Base-by-base conservation (phyloP, 768 basidiomycete species). In the Lactarius evosmus region DNA sequence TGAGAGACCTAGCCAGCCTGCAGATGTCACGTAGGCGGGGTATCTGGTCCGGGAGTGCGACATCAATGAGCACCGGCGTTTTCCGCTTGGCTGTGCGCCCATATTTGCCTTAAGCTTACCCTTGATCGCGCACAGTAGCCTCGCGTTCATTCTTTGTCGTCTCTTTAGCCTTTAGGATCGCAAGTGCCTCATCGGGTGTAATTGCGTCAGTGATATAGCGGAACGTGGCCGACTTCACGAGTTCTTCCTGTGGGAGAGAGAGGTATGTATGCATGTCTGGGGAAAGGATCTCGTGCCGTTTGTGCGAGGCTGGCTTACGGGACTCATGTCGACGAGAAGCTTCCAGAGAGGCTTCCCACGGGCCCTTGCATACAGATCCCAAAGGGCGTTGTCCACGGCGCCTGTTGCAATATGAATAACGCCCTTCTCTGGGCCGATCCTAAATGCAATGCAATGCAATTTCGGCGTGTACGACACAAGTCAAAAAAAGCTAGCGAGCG, bases 361-460 rank as follows among this genome's bases (percentile, higher is more conserved):
- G 30, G 87, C 79, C 54, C 88, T 84, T 2, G 93, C 92, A 67
- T 85, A 93, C 85, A 96, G 86, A 71, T 97, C 95, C 95, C 95
- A 98, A 2, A 96, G 71, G 0, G 95, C 95, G 67, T 97, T 97
- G 73, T 92, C 85, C 8, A 98, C 93, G 1, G 93, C 92, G 6
- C 84, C 92, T 0, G 90, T 83, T 2, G 94, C 93, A 57, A 96
- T 86, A 72, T 93, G 91, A 58, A 98, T 95, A 3, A 98, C 93
- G 57, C 95, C 95, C 75, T 96, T 96, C 73, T 96, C 95, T 0
- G 95, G 94, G 6, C 93, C 94, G 70, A 95, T 88, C 89, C 89
- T 90, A 57, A 56, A 27, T 9, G 46, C 3, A 46, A 49, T 17
- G 3, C 34, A 22, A 14, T 60, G 38, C 22, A 65, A 14, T 11